Evolutionary conservation across 1,284 basidiomycete genomes (phyloP).

Genomic region (Schizophyllum commune): DNA sequence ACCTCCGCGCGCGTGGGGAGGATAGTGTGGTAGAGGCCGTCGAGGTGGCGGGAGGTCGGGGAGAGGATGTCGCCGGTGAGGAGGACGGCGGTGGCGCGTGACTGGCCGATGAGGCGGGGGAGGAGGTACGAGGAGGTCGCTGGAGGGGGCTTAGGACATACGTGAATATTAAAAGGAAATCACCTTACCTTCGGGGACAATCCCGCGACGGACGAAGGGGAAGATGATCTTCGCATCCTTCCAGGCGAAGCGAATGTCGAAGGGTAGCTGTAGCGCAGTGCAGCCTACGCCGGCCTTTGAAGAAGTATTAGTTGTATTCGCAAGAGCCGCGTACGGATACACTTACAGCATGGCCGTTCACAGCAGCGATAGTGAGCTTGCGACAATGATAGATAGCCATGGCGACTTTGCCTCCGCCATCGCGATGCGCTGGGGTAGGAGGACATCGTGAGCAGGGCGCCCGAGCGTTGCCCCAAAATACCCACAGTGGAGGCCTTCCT

Average conservation of each 20-base stretch:
- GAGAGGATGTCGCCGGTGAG: slow-evolving; percentile 37
- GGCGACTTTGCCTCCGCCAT: slow-evolving; percentile 38
- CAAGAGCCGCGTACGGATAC: neutral
- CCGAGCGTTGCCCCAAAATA: slow-evolving; percentile 18
- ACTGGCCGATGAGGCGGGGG: slow-evolving; percentile 43
- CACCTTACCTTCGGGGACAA: slow-evolving; percentile 40
- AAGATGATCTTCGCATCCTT: slow-evolving; percentile 43
- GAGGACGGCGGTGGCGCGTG: slow-evolving; percentile 42
- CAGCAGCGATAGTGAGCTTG: slow-evolving; percentile 49
- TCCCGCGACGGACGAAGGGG: slow-evolving; percentile 49
- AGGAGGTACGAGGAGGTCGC: slow-evolving; percentile 46
- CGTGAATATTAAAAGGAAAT: neutral
- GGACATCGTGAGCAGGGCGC: neutral
- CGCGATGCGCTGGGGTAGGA: slow-evolving; percentile 34
- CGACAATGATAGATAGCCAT: slow-evolving; percentile 44
- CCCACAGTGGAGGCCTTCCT: slow-evolving; percentile 28
- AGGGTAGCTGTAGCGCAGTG: slow-evolving; percentile 47
- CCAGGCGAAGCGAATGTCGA: slow-evolving; percentile 51
- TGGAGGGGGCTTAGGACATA: slow-evolving; percentile 12
- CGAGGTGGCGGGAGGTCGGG: slow-evolving; percentile 36
- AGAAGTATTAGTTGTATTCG: neutral
- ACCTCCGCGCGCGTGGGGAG: slow-evolving; percentile 42
- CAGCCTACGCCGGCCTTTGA: slow-evolving; percentile 44
- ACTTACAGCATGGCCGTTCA: slow-evolving; percentile 51
- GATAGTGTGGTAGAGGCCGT: slow-evolving; percentile 37